phyloP scores from a whole-genome alignment of 805 yeast species.

The Zygosaccharomyces pseudorouxii region DNA sequence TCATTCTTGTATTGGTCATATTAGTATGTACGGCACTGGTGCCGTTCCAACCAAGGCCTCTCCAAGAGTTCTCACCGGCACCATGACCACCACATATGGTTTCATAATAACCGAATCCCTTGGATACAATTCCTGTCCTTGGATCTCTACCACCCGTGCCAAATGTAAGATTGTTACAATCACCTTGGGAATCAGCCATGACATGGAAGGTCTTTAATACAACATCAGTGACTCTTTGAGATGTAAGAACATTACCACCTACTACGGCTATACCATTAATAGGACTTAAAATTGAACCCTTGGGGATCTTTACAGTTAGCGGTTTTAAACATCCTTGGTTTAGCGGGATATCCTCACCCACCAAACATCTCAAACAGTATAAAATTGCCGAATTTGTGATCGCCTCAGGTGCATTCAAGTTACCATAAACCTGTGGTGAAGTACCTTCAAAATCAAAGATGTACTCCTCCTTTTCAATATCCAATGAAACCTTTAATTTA shows the following conservation, averaged over 20 bases:
- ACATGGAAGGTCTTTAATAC: conserved; percentile 80
- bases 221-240: conserved; percentile 89
- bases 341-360: conserved; percentile 82
- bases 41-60: conserved; percentile 77
- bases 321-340: conserved; percentile 91
- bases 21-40: conserved; percentile 88
- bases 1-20: conserved; percentile 90
- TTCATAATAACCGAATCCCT: conserved; percentile 86
- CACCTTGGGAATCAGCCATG: conserved; percentile 94
- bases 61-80: conserved; percentile 50
- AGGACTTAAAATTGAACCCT: conserved; percentile 64
- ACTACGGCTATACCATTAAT: conserved; percentile 86
- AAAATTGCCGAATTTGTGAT: conserved; percentile 85
- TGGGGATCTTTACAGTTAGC: conserved; percentile 60
- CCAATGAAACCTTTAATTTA: conserved; percentile 48
- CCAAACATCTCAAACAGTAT: conserved; percentile 80
- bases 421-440: conserved; percentile 82
- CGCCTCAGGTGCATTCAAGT: conserved; percentile 88
- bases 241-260: conserved; percentile 91
- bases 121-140: conserved; percentile 41
- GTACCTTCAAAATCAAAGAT: conserved; percentile 82
- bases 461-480: conserved; percentile 52
- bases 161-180: conserved; percentile 90
- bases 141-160: conserved; percentile 66
- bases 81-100: conserved; percentile 97